These are phyloP conservation scores for Tolypocladium pustulatum DNA, from an alignment of 2,329 filamentous ascomycete species.

Conservation along the genomic window DNA sequence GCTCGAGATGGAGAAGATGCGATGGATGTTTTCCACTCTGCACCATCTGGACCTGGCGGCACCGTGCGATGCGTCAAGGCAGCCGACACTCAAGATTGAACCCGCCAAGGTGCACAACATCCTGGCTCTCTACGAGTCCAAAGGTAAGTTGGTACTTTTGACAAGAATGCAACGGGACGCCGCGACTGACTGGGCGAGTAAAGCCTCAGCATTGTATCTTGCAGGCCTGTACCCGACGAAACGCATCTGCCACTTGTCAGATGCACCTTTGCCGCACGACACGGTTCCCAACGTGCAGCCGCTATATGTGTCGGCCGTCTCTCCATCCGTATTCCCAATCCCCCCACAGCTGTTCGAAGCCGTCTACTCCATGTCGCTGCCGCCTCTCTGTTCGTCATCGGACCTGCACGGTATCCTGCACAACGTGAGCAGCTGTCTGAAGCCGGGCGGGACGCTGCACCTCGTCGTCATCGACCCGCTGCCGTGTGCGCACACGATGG, in stretches of 20 bases:
- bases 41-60: constrained; percentile 29
- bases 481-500: constrained; percentile 44
- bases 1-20: constrained; percentile 14
- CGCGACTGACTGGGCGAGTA: neutral
- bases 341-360: constrained; percentile 33
- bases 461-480: constrained; percentile 53
- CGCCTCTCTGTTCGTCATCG: constrained; percentile 43
- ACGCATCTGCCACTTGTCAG: constrained; percentile 36
- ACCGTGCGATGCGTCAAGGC: neutral
- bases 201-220: constrained; percentile 39
- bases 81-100: neutral
- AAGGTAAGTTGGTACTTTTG: constrained; percentile 23
- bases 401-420: constrained; percentile 46
- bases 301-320: constrained; percentile 25
- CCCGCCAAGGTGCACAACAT: constrained; percentile 17
- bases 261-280: constrained; percentile 24
- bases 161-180: neutral
- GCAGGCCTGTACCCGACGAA: constrained; percentile 29
- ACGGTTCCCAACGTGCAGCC: constrained; percentile 29
- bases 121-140: constrained; percentile 40
- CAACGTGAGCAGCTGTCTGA: constrained; percentile 45
- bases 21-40: constrained; percentile 51
- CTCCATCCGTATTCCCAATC: constrained; percentile 24
- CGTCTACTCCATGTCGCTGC: constrained; percentile 44
- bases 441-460: constrained; percentile 43